These are phyloP conservation scores for Trichoderma atroviride DNA, from an alignment of 2,329 filamentous ascomycete species.

Conservation along the genomic window DNA sequence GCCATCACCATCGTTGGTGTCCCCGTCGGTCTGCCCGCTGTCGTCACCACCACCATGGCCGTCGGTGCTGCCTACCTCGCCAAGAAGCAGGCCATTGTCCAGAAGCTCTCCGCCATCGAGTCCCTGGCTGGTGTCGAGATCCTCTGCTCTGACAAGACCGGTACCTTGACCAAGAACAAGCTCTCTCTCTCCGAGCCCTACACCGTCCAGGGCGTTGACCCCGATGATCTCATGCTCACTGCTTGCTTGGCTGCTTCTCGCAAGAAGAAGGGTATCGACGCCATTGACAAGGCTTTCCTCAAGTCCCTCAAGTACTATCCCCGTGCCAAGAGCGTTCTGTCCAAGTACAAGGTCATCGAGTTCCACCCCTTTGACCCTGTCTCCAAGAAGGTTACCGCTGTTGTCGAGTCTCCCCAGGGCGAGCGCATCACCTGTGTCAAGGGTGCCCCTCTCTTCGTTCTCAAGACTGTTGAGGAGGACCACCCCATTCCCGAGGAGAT, in stretches of 20 bases:
- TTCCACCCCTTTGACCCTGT: constrained; percentile 91
- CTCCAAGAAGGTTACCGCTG: constrained; percentile 86
- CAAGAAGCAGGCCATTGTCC: constrained; percentile 90
- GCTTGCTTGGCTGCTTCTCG: constrained; percentile 86
- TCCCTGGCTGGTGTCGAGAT: constrained; percentile 91
- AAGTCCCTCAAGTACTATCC: constrained; percentile 84
- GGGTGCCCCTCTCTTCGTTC: constrained; percentile 83
- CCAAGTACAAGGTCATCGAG: constrained; percentile 81
- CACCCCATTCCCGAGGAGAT: constrained; percentile 76
- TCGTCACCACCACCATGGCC: constrained; percentile 94
- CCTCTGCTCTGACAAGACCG: constrained; percentile 92
- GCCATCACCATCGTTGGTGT: constrained; percentile 92
- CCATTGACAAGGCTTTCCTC: constrained; percentile 93
- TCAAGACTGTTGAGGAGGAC: constrained; percentile 86
- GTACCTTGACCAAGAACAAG: constrained; percentile 93
- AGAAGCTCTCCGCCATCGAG: constrained; percentile 90
- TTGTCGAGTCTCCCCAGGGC: constrained; percentile 81
- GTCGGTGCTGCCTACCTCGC: constrained; percentile 89
- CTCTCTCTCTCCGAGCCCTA: constrained; percentile 84
- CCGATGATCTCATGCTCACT: constrained; percentile 89
- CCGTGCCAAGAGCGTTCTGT: constrained; percentile 75
- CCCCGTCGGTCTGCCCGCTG: constrained; percentile 87
- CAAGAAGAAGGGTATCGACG: constrained; percentile 95
- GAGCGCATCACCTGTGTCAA: constrained; percentile 88
- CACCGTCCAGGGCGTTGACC: constrained; percentile 78